Conservation (phyloP, 768 basidiomycete species). For the Phlebiopsis flavidoalba region DNA sequence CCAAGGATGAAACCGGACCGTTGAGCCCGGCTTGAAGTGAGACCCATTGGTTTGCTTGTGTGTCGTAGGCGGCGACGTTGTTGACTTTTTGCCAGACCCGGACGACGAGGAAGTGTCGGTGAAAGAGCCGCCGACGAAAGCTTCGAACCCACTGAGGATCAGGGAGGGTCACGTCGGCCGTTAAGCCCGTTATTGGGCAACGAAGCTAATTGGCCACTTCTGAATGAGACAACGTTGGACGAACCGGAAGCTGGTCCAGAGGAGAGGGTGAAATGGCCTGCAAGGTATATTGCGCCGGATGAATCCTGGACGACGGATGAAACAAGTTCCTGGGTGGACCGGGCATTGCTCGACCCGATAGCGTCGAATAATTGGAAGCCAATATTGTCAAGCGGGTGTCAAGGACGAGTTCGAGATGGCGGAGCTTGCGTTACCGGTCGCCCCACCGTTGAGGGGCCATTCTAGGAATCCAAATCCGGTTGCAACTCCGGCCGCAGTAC, state of each 20-base stretch:
- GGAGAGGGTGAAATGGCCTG: slow-evolving; percentile 66
- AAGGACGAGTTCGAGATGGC: slow-evolving; percentile 62
- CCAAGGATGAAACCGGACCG: slow-evolving; percentile 64
- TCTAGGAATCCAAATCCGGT: slow-evolving; percentile 85
- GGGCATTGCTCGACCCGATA: slow-evolving; percentile 38
- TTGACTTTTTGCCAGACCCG: slow-evolving; percentile 44
- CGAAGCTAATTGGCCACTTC: slow-evolving; percentile 46
- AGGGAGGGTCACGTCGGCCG: slow-evolving; percentile 67
- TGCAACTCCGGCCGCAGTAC: slow-evolving; percentile 29
- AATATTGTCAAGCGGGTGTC: slow-evolving; percentile 59
- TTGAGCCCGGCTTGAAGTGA: slow-evolving; percentile 70
- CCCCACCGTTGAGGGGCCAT: slow-evolving; percentile 56
- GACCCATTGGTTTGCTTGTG: slow-evolving; percentile 59
- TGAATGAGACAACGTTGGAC: slow-evolving; percentile 71
- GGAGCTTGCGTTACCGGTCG: slow-evolving; percentile 52
- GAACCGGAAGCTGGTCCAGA: slow-evolving; percentile 50
- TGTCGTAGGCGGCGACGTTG: slow-evolving; percentile 69
- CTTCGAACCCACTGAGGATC: slow-evolving; percentile 47
- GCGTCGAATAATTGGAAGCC: slow-evolving; percentile 59
- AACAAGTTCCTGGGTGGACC: slow-evolving; percentile 34
- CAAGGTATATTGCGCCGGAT: slow-evolving; percentile 65
- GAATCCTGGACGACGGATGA: slow-evolving; percentile 60
- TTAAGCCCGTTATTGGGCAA: slow-evolving; percentile 71
- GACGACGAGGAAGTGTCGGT: slow-evolving; percentile 56
- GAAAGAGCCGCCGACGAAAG: slow-evolving; percentile 92